Percentiles rank a stretch among this genome's conserved stretches.
Conservation (phyloP, 2,329 filamentous ascomycete genomes). For the Graphilbum sp. region DNA sequence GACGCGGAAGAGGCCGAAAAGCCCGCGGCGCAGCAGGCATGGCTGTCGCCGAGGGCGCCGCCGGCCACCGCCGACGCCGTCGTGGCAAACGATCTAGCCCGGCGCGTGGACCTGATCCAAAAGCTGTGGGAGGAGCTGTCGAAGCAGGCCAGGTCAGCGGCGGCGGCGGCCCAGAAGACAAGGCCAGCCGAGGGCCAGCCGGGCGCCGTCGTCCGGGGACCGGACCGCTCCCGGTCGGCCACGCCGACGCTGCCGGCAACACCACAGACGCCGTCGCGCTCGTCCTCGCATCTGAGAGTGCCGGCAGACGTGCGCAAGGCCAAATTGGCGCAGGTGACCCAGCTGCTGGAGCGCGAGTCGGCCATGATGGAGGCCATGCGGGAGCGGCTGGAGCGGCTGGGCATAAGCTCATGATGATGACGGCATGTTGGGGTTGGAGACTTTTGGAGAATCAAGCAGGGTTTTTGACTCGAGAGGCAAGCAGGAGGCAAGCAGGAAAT, state of each 20-base stretch:
- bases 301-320: conserved; percentile 43
- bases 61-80: conserved; percentile 25
- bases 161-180: conserved; percentile 20
- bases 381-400: conserved; percentile 35
- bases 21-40: no score
- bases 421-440: neutral
- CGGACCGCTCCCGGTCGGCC: neutral
- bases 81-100: no score
- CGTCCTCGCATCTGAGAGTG: conserved; percentile 29
- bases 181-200: conserved; percentile 11
- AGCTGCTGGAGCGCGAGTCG: conserved; percentile 47
- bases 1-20: no score
- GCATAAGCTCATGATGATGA: conserved; percentile 13
- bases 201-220: conserved; percentile 14
- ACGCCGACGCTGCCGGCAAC: conserved; percentile 5
- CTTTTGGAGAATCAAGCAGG: no score
- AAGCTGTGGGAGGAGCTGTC: conserved; percentile 34
- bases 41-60: no score
- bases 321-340: conserved; percentile 48
- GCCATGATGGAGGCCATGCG: conserved; percentile 52
- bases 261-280: conserved; percentile 4
- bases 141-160: conserved; percentile 23
- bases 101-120: conserved; percentile 40
- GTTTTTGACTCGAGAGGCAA: no score
- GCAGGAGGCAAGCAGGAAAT: no score